Conservation (phyloP, 2,329 filamentous ascomycete species). For the Colletotrichum acutatum region DNA sequence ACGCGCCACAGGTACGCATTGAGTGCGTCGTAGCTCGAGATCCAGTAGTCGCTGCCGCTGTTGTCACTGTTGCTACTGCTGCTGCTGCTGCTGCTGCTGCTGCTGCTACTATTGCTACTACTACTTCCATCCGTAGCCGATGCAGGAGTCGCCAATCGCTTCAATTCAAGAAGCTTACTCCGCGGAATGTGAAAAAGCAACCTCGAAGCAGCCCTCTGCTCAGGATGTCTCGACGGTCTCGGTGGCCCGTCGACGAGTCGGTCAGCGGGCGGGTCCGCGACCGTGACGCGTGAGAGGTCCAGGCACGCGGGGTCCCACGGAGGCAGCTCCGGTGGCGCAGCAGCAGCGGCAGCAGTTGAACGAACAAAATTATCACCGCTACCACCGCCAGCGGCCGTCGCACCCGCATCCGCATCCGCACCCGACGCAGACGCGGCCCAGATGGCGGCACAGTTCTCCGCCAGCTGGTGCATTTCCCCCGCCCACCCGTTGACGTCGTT, state of each 20-base stretch:
- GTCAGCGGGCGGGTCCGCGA: constrained; percentile 40
- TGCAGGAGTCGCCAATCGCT: neutral
- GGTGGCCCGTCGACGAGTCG: constrained; percentile 45
- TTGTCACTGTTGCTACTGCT: too few relatives aligned
- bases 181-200: neutral
- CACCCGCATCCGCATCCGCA: too few relatives aligned
- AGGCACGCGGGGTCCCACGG: constrained; percentile 46
- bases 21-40: neutral
- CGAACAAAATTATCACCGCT: too few relatives aligned
- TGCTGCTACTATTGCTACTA: too few relatives aligned
- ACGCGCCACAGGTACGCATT: neutral
- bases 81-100: too few relatives aligned
- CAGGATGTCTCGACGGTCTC: neutral
- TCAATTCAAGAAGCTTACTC: neutral
- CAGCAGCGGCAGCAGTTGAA: too few relatives aligned
- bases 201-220: neutral
- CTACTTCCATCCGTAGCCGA: neutral
- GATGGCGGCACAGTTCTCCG: neutral
- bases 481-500: neutral
- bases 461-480: neutral
- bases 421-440: neutral
- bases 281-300: constrained; percentile 48
- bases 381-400: too few relatives aligned
- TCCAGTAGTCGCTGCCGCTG: neutral
- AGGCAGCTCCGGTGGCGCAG: neutral